These are phyloP conservation scores for Dendrothele bispora DNA, from an alignment of 768 basidiomycete species.

Conservation along the genomic window DNA sequence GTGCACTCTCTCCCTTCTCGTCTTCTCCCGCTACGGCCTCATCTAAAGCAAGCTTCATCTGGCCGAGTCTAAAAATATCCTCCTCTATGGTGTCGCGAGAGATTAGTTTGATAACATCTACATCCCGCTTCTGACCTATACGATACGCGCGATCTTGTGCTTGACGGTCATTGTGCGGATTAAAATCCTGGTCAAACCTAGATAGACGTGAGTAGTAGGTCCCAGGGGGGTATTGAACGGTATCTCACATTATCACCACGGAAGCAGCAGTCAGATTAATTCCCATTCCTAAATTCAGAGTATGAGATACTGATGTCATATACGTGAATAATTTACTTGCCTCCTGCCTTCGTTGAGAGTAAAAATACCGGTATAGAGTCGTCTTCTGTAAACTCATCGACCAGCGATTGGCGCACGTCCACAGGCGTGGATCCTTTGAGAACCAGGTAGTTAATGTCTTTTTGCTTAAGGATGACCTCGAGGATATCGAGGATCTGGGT, in stretches of 20 bases:
- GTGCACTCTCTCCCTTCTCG: conserved; percentile 58
- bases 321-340: conserved; percentile 21
- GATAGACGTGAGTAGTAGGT: background rate
- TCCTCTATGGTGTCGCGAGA: conserved; percentile 93
- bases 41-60: conserved; percentile 89
- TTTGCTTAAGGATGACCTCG: conserved; percentile 74
- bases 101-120: conserved; percentile 93
- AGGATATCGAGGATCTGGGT: conserved; percentile 95
- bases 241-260: conserved; percentile 83
- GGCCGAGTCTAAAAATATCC: conserved; percentile 87
- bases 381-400: conserved; percentile 94
- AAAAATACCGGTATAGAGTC: conserved; percentile 86
- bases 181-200: conserved; percentile 98
- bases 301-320: conserved; percentile 6
- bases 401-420: conserved; percentile 87
- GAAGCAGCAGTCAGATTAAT: conserved; percentile 96
- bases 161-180: conserved; percentile 96
- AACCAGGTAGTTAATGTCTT: conserved; percentile 72
- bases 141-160: conserved; percentile 97
- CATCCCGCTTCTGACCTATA: conserved; percentile 92
- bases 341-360: conserved; percentile 89
- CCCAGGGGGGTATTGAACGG: background rate
- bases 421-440: conserved; percentile 94
- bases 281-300: conserved; percentile 69
- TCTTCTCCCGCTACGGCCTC: conserved; percentile 88